Base-by-base conservation (phyloP, 768 basidiomycete species). In the Mycena epipterygia region DNA sequence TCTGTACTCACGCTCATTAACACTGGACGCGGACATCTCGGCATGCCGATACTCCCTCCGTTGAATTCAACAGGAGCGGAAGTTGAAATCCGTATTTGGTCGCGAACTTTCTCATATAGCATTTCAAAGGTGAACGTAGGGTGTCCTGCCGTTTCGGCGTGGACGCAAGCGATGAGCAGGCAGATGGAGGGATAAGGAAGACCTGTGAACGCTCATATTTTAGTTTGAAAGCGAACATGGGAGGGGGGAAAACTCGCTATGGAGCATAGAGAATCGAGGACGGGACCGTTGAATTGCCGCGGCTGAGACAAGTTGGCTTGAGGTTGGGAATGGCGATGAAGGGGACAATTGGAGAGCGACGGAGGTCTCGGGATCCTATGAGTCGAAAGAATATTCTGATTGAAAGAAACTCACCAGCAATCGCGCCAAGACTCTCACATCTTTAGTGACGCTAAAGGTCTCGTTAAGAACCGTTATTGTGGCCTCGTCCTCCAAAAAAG, bases 61-160 rank as follows among this genome's bases (percentile, higher is more conserved):
- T 90, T 89, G 48, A 94, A 78, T 59, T 91, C 90, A 23, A 95
- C 88, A 1, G 95, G 94, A 0, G 93, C 93, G 11, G 91, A 88
- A 13, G 86, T 85, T 8, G 93, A 92, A 25, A 90, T 85, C 25
- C 91, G 89, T 23, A 93, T 87, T 80, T 94, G 93, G 70, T 91
- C 88, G 25, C 90, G 89, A 78, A 96, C 96, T 35, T 86, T 85
- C 60, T 95, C 93, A 70, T 93, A 87, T 11, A 97, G 87, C 91
- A 97, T 95, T 75, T 97, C 95, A 77, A 99, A 97, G 33, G 94
- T 98, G 80, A 98, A 91, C 17, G 83, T 82, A 23, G 92, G 86
- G 68, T 96, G 92, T 0, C 96, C 96, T 8, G 90, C 89, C 13
- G 90, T 91, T 29, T 90, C 82, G 5, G 90, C 86, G 76, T 98